A percentile compares a stretch with the other conserved stretches of the same genome.
Evolutionary conservation across 352 stramenopile genomes (phyloP).

Genomic region (Phytophthora pisi): DNA sequence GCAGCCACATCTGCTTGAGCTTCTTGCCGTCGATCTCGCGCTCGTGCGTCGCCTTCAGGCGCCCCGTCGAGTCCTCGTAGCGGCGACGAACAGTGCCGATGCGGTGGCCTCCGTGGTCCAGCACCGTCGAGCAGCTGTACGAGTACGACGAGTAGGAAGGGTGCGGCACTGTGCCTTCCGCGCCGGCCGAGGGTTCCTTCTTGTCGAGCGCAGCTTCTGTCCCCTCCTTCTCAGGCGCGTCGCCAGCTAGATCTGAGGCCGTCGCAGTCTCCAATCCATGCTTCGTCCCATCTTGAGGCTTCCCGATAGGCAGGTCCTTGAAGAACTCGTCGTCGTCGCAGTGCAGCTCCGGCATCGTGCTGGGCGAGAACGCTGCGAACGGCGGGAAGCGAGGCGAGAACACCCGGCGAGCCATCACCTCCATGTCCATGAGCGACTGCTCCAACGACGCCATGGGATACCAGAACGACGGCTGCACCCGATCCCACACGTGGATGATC

Average conservation of each 20-base stretch:
- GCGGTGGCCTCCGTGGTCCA: slow-evolving; percentile 62
- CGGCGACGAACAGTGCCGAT: slow-evolving; percentile 62
- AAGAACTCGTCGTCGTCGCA: slow-evolving; percentile 61
- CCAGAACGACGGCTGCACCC: slow-evolving; percentile 54
- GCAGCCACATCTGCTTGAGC: slow-evolving; percentile 61
- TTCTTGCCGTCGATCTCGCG: slow-evolving; percentile 72
- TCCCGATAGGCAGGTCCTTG: slow-evolving; percentile 45
- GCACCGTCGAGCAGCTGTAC: slow-evolving; percentile 67
- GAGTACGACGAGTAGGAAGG: slow-evolving; percentile 62
- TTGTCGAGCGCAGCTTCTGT: slow-evolving; percentile 21
- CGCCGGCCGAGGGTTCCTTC: slow-evolving; percentile 24
- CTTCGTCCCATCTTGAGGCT: slow-evolving; percentile 28
- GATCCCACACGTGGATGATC: slow-evolving; percentile 47
- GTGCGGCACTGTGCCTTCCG: slow-evolving; percentile 19
- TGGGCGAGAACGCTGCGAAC: slow-evolving; percentile 32
- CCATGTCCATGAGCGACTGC: slow-evolving; percentile 73
- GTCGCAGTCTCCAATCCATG: slow-evolving; percentile 13
- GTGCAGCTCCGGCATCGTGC: slow-evolving; percentile 28
- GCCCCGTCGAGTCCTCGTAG: slow-evolving; percentile 78
- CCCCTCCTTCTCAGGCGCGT: slow-evolving; percentile 17
- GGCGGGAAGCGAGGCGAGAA: slow-evolving; percentile 38
- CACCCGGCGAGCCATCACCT: slow-evolving; percentile 39
- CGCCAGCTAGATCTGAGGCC: slow-evolving; percentile 1
- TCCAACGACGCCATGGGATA: slow-evolving; percentile 59
- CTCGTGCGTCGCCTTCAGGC: slow-evolving; percentile 74